Evolutionary conservation across 495 filamentous ascomycete species (phyloP).

Genomic region (Amphirosellinia nigrospora): DNA sequence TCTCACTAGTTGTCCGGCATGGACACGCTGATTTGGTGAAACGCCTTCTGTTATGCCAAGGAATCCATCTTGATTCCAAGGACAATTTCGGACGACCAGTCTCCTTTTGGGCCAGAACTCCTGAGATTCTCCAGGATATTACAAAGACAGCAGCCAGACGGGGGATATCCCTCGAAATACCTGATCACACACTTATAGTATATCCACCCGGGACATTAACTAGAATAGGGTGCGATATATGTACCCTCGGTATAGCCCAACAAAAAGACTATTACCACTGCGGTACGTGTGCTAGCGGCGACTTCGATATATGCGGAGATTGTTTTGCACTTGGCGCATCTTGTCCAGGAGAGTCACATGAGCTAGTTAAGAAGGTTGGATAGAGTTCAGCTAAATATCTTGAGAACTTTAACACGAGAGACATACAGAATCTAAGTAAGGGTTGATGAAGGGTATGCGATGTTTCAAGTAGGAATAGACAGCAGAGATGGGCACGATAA

Average conservation of each 20-base stretch:
- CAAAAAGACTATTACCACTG: neutral
- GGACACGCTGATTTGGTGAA: neutral
- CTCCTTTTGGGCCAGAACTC: neutral
- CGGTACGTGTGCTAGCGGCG: neutral
- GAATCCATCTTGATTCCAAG: neutral
- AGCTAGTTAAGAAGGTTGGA: neutral
- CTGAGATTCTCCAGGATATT: neutral
- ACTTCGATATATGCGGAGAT: neutral
- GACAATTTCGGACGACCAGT: neutral
- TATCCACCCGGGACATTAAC: neutral
- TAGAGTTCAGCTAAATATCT: too few species aligned
- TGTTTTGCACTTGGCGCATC: neutral
- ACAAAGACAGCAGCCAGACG: neutral
- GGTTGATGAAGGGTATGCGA: too few species aligned
- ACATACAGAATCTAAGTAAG: too few species aligned
- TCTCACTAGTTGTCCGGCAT: neutral
- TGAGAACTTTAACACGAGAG: neutral
- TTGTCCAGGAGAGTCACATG: neutral
- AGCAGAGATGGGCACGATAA: too few species aligned
- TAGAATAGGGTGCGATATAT: neutral
- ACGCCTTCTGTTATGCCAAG: neutral
- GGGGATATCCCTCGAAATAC: neutral
- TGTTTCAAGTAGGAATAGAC: too few species aligned
- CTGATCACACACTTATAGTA: neutral
- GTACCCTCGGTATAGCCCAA: neutral